Evolutionary conservation across 1,139 yeast species (phyloP).

Genomic region (Scheffersomyces insectosa): DNA sequence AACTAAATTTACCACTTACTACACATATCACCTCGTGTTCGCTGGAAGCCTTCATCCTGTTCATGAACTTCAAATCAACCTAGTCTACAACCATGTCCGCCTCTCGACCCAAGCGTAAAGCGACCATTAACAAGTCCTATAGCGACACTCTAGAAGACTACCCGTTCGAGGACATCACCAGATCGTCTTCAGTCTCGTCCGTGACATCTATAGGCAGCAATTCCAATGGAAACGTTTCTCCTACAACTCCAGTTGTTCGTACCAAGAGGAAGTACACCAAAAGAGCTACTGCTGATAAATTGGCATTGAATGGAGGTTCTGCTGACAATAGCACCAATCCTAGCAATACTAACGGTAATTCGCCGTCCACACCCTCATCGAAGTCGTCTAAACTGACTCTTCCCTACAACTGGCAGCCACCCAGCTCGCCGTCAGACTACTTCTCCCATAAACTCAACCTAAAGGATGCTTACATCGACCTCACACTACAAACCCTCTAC

Average conservation of each 20-base stretch:
- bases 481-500: constrained; percentile 28
- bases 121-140: constrained; percentile 45
- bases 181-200: not conserved
- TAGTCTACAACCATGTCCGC: constrained; percentile 18
- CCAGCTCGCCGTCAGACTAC: constrained; percentile 28
- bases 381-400: constrained; percentile 8
- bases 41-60: too few relatives aligned
- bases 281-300: constrained; percentile 2
- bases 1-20: too few relatives aligned
- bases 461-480: constrained; percentile 36
- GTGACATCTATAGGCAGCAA: not conserved
- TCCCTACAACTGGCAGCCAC: constrained; percentile 47
- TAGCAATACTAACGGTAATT: not conserved
- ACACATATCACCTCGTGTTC: too few relatives aligned
- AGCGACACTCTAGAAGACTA: constrained; percentile 39
- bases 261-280: constrained; percentile 6
- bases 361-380: not conserved
- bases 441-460: constrained; percentile 40
- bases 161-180: constrained; percentile 24
- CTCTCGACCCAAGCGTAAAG: constrained; percentile 46
- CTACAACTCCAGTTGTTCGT: constrained; percentile 1
- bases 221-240: not conserved
- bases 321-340: not conserved
- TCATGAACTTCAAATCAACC: too few relatives aligned
- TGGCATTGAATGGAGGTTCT: not conserved